Base-by-base conservation (phyloP, 805 yeast species). In the Ogataea zsoltii region DNA sequence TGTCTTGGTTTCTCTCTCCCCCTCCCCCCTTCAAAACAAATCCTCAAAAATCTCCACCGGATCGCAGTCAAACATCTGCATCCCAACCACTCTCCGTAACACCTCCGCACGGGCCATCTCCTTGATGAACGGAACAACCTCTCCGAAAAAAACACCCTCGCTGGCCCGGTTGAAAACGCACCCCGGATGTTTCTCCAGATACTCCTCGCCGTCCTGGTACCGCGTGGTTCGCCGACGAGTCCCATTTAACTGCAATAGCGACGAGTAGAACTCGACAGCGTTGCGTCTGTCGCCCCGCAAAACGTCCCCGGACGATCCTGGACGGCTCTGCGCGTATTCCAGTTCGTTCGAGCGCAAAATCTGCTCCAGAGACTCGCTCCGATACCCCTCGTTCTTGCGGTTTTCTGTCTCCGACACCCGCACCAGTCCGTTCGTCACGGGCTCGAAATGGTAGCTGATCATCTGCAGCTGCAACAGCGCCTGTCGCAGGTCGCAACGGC, bases 401-500 rank as follows among this genome's bases (percentile, higher is more conserved):
- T 14, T 7, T 28, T 28, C 31, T 6, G 7, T n/a, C 38, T 36
- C 25, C 7, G 15, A 12, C 10, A 48, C 33, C 30, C 42, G 50
- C 2, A 48, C 46, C 37, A 56, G 42, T 17, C 62, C 60, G 19
- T 42, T 38, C n/a, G 38, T 33, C 7, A 45, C 23, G 7, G 31
- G 21, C n/a, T 54, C 50, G 25, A 54, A 51, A 12, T 38, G 14
- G 38, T 57, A 56, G 30, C 66, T 54, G 19, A 63, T 39, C 50
- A 61, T 40, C 45, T 66, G 69, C 35, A 66, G 46, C 35, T 63
- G 55, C 58, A 56, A 52, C 14, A 66, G 41, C 3, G 67, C 55
- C 29, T 49, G 56, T 25, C 70, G 51, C 16, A 65, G 45, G 42
- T 63, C 65, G 11, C 37, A 15, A 3, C 30, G 35, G 1, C 55